A percentile compares a stretch with the other conserved stretches of the same genome.
These are phyloP conservation scores for Phytophthora parvispora DNA, from an alignment of 352 stramenopile species.

Conservation along the genomic window DNA sequence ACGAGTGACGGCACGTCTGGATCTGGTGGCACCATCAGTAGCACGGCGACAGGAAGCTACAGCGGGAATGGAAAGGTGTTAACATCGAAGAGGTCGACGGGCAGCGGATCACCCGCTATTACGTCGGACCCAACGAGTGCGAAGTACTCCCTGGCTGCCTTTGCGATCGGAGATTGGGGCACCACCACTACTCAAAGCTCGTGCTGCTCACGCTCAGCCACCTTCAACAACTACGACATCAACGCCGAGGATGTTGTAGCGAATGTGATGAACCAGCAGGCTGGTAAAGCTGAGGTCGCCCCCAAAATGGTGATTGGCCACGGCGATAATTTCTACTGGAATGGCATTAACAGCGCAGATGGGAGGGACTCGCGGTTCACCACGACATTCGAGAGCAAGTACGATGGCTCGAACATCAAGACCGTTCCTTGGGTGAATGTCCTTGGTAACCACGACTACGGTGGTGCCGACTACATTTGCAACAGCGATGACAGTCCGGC, in stretches of 20 bases:
- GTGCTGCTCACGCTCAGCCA: slow-evolving; percentile 11
- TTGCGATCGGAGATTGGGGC: slow-evolving; percentile 74
- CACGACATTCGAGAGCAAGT: slow-evolving; percentile 11
- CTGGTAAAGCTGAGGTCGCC: slow-evolving; percentile 21
- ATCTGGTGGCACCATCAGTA: slow-evolving; percentile 5
- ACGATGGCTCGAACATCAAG: slow-evolving; percentile 41
- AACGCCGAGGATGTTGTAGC: slow-evolving; percentile 37
- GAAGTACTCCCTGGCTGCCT: slow-evolving; percentile 49
- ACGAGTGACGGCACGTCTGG: slow-evolving; percentile 23
- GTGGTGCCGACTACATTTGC: slow-evolving; percentile 61
- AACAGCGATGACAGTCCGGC: slow-evolving; percentile 18
- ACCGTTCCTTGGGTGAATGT: slow-evolving; percentile 68
- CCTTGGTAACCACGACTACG: slow-evolving; percentile 64
- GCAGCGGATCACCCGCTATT: slow-evolving; percentile 25
- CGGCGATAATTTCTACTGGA: slow-evolving; percentile 72
- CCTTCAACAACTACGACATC: slow-evolving; percentile 63
- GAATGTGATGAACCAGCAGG: slow-evolving; percentile 52
- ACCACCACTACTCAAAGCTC: slow-evolving; percentile 39
- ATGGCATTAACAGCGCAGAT: slow-evolving; percentile 20
- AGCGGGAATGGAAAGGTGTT: slow-evolving; percentile 22
- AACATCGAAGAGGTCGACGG: slow-evolving; percentile 14
- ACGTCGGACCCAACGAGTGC: slow-evolving; percentile 33
- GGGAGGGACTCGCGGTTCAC: slow-evolving; percentile 9
- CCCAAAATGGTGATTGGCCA: slow-evolving; percentile 12
- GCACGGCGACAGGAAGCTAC: slow-evolving; percentile 2